Percentiles rank a stretch among this genome's conserved stretches.
These are phyloP conservation scores for Fusarium equiseti DNA, from an alignment of 2,329 filamentous ascomycete species.

Conservation along the genomic window DNA sequence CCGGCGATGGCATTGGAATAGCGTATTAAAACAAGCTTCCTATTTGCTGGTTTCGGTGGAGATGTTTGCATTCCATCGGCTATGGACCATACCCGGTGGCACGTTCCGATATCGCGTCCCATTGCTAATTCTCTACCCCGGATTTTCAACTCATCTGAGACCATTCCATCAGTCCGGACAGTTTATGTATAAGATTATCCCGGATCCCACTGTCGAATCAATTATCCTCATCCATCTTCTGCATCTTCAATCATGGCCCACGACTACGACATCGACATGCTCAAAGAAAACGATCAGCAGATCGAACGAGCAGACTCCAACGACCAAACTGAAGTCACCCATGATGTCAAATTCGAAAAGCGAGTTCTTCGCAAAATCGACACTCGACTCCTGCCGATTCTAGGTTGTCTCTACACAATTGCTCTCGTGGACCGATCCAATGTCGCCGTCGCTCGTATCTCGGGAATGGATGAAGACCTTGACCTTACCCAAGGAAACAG, in stretches of 20 bases:
- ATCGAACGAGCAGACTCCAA: not conserved
- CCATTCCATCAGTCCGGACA: not conserved
- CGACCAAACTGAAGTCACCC: not conserved
- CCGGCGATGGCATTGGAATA: not conserved
- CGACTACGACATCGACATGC: not conserved
- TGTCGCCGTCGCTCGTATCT: slow-evolving; percentile 31
- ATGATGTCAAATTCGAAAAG: slow-evolving; percentile 30
- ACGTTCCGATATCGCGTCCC: not conserved
- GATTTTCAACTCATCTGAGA: not conserved
- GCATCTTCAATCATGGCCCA: not conserved
- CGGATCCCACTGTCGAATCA: not conserved
- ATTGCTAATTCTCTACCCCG: not conserved
- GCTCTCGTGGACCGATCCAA: slow-evolving; percentile 35
- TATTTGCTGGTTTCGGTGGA: not conserved
- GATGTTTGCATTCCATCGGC: not conserved
- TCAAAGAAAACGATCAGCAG: slow-evolving; percentile 13
- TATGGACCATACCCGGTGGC: slow-evolving; percentile 15
- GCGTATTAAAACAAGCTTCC: no score
- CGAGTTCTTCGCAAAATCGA: slow-evolving; percentile 28
- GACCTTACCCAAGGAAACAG: slow-evolving; percentile 17
- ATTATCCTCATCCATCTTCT: not conserved
- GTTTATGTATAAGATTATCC: not conserved
- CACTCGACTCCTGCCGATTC: slow-evolving; percentile 20
- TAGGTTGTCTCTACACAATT: slow-evolving; percentile 35
- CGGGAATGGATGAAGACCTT: slow-evolving; percentile 34